phyloP scores from a whole-genome alignment of 306 rosid species.

The Prunus fruticosa region DNA sequence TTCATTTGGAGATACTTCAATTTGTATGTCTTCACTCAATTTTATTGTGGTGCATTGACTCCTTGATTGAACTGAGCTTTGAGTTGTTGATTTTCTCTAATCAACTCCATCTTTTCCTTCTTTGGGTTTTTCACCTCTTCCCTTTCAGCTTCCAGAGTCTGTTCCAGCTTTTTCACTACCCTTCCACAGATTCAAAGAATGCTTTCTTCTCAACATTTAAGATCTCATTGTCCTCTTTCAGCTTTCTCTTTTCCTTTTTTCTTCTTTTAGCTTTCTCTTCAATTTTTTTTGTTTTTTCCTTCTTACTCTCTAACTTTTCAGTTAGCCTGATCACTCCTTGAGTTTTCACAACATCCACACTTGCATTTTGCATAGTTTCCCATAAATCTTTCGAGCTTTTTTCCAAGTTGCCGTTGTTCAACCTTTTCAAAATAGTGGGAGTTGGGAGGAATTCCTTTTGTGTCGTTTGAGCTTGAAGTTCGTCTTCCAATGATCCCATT shows the following conservation, averaged over 20 bases:
- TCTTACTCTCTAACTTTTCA: background rate
- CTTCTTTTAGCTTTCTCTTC: background rate
- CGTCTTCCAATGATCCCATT: background rate
- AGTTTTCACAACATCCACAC: background rate
- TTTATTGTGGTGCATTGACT: background rate
- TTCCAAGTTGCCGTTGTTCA: background rate
- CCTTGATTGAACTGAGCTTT: slow-evolving; percentile 5
- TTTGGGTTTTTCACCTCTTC: background rate
- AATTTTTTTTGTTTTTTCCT: background rate
- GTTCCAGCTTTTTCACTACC: background rate
- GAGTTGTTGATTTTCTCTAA: background rate
- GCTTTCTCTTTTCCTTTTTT: slow-evolving; percentile 1
- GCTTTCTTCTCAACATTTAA: background rate
- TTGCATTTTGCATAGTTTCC: background rate
- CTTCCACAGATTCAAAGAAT: background rate
- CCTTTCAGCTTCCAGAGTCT: background rate
- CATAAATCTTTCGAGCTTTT: background rate
- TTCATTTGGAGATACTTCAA: background rate
- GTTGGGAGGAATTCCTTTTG: background rate
- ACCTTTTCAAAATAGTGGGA: background rate
- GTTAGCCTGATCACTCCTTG: background rate
- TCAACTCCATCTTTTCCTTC: background rate
- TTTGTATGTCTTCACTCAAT: background rate
- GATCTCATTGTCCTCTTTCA: background rate
- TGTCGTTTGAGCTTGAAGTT: background rate